These are phyloP conservation scores for Lentinula lateritia DNA, from an alignment of 768 basidiomycete genomes.

Conservation along the genomic window DNA sequence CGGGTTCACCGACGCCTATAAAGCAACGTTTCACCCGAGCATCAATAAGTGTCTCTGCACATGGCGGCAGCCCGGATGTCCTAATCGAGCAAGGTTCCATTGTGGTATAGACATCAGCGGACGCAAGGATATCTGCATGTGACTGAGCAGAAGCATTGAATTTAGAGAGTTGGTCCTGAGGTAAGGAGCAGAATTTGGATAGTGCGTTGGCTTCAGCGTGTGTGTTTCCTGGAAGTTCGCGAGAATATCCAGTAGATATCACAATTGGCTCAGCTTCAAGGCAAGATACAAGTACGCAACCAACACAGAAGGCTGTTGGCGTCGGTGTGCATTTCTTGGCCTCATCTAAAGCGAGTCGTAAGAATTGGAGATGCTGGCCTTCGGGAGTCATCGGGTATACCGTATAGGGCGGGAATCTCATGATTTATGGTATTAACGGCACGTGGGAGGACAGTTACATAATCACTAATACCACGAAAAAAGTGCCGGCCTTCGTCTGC, in stretches of 20 bases:
- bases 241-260: conserved; percentile 79
- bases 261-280: conserved; percentile 38
- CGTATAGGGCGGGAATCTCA: not conserved
- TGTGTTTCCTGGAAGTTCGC: conserved; percentile 90
- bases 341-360: conserved; percentile 64
- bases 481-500: too few species aligned
- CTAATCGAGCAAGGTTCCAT: conserved; percentile 94
- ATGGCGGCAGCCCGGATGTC: conserved; percentile 81
- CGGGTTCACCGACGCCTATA: conserved; percentile 87
- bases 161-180: conserved; percentile 31
- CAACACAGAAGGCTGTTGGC: conserved; percentile 86
- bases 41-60: conserved; percentile 76
- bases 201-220: conserved; percentile 97
- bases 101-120: conserved; percentile 85
- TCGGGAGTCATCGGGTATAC: not conserved
- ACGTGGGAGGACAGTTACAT: not conserved
- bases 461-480: not conserved
- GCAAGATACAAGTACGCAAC: conserved; percentile 64
- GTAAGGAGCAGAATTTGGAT: conserved; percentile 53
- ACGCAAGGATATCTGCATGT: conserved; percentile 46
- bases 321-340: conserved; percentile 66
- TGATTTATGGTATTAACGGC: not conserved
- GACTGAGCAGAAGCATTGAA: conserved; percentile 1
- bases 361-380: conserved; percentile 25
- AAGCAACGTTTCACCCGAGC: conserved; percentile 71